Evolutionary conservation across 495 filamentous ascomycete species (phyloP), one percentile per base, ranked within the genome.

Genomic region (Penicillium silybi): DNA sequence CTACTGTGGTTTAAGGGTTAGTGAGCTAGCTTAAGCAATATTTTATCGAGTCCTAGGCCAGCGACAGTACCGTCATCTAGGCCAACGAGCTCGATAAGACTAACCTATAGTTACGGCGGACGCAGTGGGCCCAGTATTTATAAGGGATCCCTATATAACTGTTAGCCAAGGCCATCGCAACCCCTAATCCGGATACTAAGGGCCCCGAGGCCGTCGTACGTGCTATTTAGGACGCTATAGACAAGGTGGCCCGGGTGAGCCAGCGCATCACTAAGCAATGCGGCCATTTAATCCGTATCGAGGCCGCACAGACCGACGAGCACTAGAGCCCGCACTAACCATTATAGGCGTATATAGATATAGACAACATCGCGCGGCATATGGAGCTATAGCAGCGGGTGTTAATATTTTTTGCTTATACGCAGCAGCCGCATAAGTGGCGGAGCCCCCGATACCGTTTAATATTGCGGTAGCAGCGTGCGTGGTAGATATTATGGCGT

Each of bases 371-470:
- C 27, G 8, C 17, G 10, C 22, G 48, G n/a, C 34, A 58, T 4
- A 16, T 58, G 5, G 41, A 52, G 26, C 52, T 45, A 37, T 59
- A 29, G 52, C 34, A 59, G 56, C 44, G 55, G 48, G 19, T 62
- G 0, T 25, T 59, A 10, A 32, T 27, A 7, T 58, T 58, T 46
- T 56, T 62, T 35, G 34, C 48, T 9, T 45, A 41, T 16, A 19
- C n/a, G n/a, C n/a, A n/a, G n/a, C n/a, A n/a, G n/a, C n/a, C n/a
- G n/a, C n/a, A n/a, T n/a, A n/a, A n/a, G n/a, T n/a, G n/a, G n/a
- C n/a, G n/a, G n/a, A n/a, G n/a, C n/a, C n/a, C n/a, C n/a, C n/a
- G n/a, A n/a, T 48, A 48, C 26, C 10, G 25, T 20, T 48, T 48
- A 5, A 48, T 34, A 0, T 3, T 19, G 8, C 50, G 44, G 0